phyloP scores from a whole-genome alignment of 257 asterid genomes.

The Solanum clarkiae region DNA sequence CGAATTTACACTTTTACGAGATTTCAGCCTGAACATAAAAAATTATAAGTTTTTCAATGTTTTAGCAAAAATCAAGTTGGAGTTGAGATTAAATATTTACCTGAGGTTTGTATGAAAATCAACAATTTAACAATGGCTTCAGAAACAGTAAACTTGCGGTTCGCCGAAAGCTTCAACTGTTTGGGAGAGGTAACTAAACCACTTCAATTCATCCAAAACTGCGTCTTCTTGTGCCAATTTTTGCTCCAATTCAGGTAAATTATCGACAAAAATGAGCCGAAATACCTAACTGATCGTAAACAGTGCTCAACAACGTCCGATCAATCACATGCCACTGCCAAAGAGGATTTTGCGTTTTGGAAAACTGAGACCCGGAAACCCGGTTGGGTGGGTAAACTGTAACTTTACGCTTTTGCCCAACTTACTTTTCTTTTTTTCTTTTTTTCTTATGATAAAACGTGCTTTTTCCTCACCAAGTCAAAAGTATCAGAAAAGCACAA shows the following conservation, averaged over 20 bases:
- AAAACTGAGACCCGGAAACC: neutral
- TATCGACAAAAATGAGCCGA: neutral
- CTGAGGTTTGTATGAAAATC: neutral
- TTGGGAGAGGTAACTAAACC: neutral
- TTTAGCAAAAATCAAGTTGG: neutral
- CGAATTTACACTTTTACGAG: neutral
- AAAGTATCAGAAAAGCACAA: neutral
- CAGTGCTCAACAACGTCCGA: neutral
- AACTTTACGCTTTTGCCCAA: neutral
- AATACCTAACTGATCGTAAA: neutral
- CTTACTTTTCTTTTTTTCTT: neutral
- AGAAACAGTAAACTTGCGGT: neutral
- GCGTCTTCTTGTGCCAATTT: neutral
- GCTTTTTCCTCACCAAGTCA: neutral
- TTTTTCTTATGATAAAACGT: neutral
- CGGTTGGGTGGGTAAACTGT: neutral
- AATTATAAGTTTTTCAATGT: neutral
- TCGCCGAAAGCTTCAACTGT: neutral
- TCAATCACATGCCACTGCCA: neutral
- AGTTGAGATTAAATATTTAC: neutral
- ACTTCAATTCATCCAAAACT: neutral
- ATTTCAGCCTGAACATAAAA: neutral
- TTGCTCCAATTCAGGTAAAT: neutral
- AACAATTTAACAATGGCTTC: neutral
- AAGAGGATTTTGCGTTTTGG: neutral